Percentiles rank a stretch among this genome's conserved stretches.
Evolutionary conservation across 2,329 filamentous ascomycete species (phyloP).

Genomic region (Pseudofabraea citricarpa): DNA sequence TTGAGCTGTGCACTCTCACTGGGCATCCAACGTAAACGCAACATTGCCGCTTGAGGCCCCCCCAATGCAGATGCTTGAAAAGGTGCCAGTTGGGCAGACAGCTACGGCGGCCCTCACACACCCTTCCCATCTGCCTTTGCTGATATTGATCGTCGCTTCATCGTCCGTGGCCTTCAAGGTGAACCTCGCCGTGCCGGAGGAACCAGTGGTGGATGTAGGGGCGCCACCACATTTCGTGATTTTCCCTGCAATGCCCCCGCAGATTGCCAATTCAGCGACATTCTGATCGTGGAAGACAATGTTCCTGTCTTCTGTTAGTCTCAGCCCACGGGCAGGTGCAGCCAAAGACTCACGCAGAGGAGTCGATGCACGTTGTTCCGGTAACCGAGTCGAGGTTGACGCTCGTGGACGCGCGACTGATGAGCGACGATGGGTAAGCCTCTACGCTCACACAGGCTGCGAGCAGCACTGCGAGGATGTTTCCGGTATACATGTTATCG

Average conservation of each 20-base stretch:
- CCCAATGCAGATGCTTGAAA: constrained; percentile 21
- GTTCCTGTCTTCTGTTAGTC: background rate
- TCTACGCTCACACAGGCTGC: constrained; percentile 26
- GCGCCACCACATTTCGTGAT: constrained; percentile 40
- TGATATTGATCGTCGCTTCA: constrained; percentile 47
- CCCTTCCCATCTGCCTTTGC: constrained; percentile 47
- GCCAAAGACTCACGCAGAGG: constrained; percentile 31
- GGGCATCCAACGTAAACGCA: constrained; percentile 13
- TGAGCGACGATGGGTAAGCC: constrained; percentile 29
- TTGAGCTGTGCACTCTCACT: too few relatives aligned
- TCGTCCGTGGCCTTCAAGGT: constrained; percentile 34
- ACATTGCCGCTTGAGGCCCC: constrained; percentile 20
- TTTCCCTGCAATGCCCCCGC: constrained; percentile 41
- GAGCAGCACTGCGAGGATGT: constrained; percentile 23
- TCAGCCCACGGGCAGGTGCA: background rate
- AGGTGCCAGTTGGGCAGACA: constrained; percentile 15
- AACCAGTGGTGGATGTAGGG: constrained; percentile 35
- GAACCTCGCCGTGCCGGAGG: constrained; percentile 44
- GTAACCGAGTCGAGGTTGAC: constrained; percentile 37
- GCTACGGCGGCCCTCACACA: constrained; percentile 45
- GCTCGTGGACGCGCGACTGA: constrained; percentile 32
- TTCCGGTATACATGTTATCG: constrained; percentile 28
- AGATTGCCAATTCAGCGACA: constrained; percentile 42
- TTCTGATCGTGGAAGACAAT: constrained; percentile 20
- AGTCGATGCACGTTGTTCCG: constrained; percentile 36